phyloP scores from a whole-genome alignment of 345 rosid species.

The Salix purpurea region DNA sequence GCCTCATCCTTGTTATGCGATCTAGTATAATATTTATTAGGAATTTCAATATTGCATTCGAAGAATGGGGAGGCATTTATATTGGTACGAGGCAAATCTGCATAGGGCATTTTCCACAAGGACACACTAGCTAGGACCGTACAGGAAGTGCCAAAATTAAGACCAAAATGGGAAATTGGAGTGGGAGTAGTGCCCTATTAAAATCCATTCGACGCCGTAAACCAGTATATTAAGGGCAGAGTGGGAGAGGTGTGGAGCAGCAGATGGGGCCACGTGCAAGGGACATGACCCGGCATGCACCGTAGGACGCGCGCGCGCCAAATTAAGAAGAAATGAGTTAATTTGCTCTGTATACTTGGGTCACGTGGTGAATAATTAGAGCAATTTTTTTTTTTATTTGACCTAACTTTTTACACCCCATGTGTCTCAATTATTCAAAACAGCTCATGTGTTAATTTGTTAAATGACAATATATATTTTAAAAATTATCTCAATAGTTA shows the following conservation, averaged over 20 bases:
- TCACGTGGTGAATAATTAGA: too few relatives aligned
- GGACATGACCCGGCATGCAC: slow-evolving; percentile 23
- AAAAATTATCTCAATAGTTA: too few relatives aligned
- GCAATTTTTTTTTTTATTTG: too few relatives aligned
- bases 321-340: too few relatives aligned
- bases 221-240: background rate
- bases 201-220: background rate
- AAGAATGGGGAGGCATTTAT: too few relatives aligned
- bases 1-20: too few relatives aligned
- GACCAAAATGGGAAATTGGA: background rate
- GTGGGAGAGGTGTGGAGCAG: background rate
- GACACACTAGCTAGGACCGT: background rate
- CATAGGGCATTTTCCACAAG: background rate
- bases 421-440: too few relatives aligned
- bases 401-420: too few relatives aligned
- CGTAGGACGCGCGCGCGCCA: slow-evolving; percentile 31
- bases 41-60: too few relatives aligned
- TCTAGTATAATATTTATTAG: too few relatives aligned
- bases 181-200: background rate
- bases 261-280: slow-evolving; percentile 7
- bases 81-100: background rate
- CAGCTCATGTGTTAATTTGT: too few relatives aligned
- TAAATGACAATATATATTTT: too few relatives aligned
- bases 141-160: background rate
- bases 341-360: background rate